phyloP scores from a whole-genome alignment of 2,329 filamentous ascomycete species.

The Stenocarpella maydis region DNA sequence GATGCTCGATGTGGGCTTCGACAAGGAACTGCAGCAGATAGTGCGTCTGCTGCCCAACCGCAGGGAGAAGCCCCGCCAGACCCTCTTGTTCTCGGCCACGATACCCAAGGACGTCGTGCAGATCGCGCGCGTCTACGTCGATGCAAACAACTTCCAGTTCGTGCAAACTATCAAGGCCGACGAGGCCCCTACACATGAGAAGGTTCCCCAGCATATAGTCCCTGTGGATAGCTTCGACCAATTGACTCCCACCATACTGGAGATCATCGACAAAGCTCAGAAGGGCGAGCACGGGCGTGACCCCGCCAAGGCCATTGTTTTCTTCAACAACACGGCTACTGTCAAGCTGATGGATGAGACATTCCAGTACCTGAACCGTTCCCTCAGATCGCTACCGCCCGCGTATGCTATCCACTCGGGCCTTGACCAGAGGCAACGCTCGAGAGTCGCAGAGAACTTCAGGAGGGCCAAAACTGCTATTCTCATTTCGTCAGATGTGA shows the following conservation, averaged over 20 bases:
- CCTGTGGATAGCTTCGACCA: conserved; percentile 76
- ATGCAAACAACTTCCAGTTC: conserved; percentile 82
- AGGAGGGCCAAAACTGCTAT: conserved; percentile 68
- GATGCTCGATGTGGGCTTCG: conserved; percentile 95
- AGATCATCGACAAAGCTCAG: conserved; percentile 68
- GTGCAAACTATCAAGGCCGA: conserved; percentile 86
- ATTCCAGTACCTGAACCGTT: conserved; percentile 50
- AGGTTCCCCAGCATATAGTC: conserved; percentile 82
- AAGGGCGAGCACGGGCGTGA: conserved; percentile 47
- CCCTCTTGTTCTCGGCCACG: conserved; percentile 94
- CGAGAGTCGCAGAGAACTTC: conserved; percentile 76
- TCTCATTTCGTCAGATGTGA: conserved; percentile 81
- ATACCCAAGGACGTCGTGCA: conserved; percentile 84
- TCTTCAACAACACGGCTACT: conserved; percentile 81
- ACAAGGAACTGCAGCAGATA: conserved; percentile 70
- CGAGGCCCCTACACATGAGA: conserved; percentile 84
- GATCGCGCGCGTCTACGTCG: conserved; percentile 81
- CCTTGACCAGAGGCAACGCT: conserved; percentile 75
- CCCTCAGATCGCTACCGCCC: conserved; percentile 50
- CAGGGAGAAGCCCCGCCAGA: conserved; percentile 76
- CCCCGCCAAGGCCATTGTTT: conserved; percentile 96
- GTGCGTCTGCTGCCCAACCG: conserved; percentile 68
- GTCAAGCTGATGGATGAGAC: conserved; percentile 72
- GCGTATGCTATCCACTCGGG: conserved; percentile 78
- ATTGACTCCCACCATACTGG: conserved; percentile 76